Conservation (phyloP, 768 basidiomycete species). For the Pleurotus platypus region DNA sequence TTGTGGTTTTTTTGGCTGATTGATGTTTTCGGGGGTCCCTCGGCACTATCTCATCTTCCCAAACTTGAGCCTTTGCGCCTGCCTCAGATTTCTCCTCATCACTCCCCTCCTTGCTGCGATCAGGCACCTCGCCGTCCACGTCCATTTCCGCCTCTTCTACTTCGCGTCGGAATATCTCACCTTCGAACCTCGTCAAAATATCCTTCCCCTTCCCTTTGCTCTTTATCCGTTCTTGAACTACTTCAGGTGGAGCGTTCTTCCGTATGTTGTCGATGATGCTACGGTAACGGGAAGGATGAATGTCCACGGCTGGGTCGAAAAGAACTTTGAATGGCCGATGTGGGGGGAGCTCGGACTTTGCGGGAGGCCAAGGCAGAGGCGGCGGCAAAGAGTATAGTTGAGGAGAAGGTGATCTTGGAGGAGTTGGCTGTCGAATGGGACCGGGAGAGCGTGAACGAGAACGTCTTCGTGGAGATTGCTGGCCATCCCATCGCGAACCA, state of each 20-base stretch:
- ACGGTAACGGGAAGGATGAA: slow-evolving; percentile 33
- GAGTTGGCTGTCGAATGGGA: slow-evolving; percentile 18
- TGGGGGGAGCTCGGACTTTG: slow-evolving; percentile 41
- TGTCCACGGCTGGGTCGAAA: slow-evolving; percentile 58
- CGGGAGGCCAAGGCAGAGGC: slow-evolving; percentile 49
- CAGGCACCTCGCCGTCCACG: slow-evolving; percentile 4
- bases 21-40: slow-evolving; percentile 54
- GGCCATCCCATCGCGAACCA: no score
- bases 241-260: slow-evolving; percentile 22
- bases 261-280: slow-evolving; percentile 36
- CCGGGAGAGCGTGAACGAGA: slow-evolving; percentile 19
- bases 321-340: slow-evolving; percentile 53
- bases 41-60: slow-evolving; percentile 32
- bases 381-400: slow-evolving; percentile 11
- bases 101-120: slow-evolving; percentile 1
- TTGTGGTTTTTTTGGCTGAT: slow-evolving; percentile 22
- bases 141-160: slow-evolving; percentile 13
- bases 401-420: slow-evolving; percentile 17
- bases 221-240: slow-evolving; percentile 43
- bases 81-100: background rate
- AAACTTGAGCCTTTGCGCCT: slow-evolving; percentile 15
- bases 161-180: slow-evolving; percentile 44
- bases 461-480: slow-evolving; percentile 15
- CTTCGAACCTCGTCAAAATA: slow-evolving; percentile 35
- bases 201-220: slow-evolving; percentile 57